These are phyloP conservation scores for Flaveria trinervia DNA, from an alignment of 129 eudicot species.

Conservation along the genomic window DNA sequence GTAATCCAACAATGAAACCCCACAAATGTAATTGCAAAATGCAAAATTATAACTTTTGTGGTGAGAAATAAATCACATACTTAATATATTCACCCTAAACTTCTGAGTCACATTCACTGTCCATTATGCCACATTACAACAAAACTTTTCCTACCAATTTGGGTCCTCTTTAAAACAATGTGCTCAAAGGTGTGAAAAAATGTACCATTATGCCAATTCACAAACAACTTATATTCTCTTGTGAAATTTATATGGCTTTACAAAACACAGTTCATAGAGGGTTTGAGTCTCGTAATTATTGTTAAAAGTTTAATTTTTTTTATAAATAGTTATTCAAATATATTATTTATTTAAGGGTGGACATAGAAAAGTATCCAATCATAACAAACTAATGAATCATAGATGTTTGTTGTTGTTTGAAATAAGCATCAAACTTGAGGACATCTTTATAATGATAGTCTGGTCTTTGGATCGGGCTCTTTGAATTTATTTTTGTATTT, in stretches of 20 bases:
- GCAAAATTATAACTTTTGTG: slow-evolving; percentile 4
- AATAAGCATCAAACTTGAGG: no score
- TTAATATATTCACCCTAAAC: background rate
- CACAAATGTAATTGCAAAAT: slow-evolving; percentile 4
- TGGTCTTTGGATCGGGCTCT: background rate
- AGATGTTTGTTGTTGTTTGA: no score
- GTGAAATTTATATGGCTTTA: background rate
- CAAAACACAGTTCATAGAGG: background rate
- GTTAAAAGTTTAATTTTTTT: background rate
- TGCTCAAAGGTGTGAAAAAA: background rate
- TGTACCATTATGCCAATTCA: background rate
- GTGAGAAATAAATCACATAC: slow-evolving; percentile 11
- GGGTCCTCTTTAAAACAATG: background rate
- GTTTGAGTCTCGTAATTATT: background rate
- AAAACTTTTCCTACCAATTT: background rate
- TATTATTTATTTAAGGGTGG: no score
- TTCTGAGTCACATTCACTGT: slow-evolving; percentile 4
- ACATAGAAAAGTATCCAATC: no score
- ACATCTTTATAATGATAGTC: no score
- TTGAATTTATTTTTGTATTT: background rate
- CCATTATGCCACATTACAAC: background rate
- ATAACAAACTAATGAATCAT: no score
- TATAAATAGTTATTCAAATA: no score
- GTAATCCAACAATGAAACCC: slow-evolving; percentile 2
- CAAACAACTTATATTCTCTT: background rate